Evolutionary conservation across 1,284 basidiomycete genomes (phyloP).

Genomic region (Ustilago tritici): DNA sequence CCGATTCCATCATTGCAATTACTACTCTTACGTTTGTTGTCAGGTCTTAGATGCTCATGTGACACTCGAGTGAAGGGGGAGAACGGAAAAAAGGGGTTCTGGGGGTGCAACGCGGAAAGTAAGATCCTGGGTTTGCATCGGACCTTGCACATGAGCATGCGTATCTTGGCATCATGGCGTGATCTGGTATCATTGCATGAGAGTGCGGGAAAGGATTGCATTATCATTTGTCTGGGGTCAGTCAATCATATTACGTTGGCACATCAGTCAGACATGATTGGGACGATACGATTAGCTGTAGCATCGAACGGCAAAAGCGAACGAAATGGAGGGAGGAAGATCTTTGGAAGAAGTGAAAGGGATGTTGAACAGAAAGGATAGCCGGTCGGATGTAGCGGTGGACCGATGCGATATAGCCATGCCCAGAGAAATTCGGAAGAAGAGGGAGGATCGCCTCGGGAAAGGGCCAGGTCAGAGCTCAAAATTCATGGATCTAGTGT

Average conservation of each 20-base stretch:
- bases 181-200: constrained; percentile 3
- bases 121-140: not conserved
- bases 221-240: constrained; percentile 20
- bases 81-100: not conserved
- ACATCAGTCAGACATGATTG: constrained; percentile 13
- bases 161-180: constrained; percentile 16
- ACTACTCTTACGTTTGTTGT: not conserved
- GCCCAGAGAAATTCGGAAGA: constrained; percentile 28
- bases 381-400: constrained; percentile 15
- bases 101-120: not conserved
- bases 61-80: not conserved
- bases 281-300: constrained; percentile 8
- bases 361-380: not conserved
- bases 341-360: not conserved
- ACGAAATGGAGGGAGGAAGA: not conserved
- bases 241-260: constrained; percentile 13
- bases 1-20: constrained; percentile 1
- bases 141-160: constrained; percentile 1
- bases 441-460: not conserved
- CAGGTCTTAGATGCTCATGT: not conserved
- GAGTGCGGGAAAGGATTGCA: not conserved
- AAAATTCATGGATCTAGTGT: not conserved
- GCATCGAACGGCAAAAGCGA: constrained; percentile 1
- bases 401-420: not conserved
- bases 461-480: not conserved